phyloP scores from a whole-genome alignment of 2,329 filamentous ascomycete species.

The Paraphoma chrysanthemicola region DNA sequence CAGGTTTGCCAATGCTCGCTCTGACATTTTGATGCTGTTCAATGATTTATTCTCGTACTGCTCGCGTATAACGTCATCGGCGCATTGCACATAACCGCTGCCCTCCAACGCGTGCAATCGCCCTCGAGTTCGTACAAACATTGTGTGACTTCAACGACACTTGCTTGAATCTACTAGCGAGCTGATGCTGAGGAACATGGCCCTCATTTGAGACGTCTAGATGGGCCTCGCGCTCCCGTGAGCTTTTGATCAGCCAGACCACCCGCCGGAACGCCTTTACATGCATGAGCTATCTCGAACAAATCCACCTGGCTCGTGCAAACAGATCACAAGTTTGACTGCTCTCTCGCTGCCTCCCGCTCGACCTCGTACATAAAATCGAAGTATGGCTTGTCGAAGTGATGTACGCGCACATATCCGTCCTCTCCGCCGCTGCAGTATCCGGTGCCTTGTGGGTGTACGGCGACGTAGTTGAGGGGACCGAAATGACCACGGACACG shows the following conservation, averaged over 20 bases:
- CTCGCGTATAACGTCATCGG: background rate
- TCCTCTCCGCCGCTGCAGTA: slow-evolving; percentile 98
- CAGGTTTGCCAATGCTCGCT: background rate
- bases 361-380: slow-evolving; percentile 99
- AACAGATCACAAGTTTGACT: slow-evolving; percentile 46
- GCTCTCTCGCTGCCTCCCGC: slow-evolving; percentile 65
- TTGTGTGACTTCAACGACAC: too few relatives aligned
- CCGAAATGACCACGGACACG: slow-evolving; percentile 97
- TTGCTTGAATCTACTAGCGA: background rate
- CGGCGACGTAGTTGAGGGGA: slow-evolving; percentile 93
- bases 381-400: slow-evolving; percentile 98
- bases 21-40: too few relatives aligned
- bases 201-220: slow-evolving; percentile 18
- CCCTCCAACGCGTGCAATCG: background rate
- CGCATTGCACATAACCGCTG: background rate
- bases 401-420: slow-evolving; percentile 96
- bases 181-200: slow-evolving; percentile 1
- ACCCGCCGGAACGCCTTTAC: slow-evolving; percentile 45
- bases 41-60: background rate
- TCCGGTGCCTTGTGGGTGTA: slow-evolving; percentile 86
- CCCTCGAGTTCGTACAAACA: background rate
- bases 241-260: slow-evolving; percentile 32
- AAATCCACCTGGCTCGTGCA: slow-evolving; percentile 20
- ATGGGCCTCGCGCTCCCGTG: slow-evolving; percentile 20
- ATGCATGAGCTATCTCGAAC: slow-evolving; percentile 43